Evolutionary conservation across 208 protist genomes (phyloP), one percentile per base, ranked within the genome.

Genomic region (Trypanosoma mega): DNA sequence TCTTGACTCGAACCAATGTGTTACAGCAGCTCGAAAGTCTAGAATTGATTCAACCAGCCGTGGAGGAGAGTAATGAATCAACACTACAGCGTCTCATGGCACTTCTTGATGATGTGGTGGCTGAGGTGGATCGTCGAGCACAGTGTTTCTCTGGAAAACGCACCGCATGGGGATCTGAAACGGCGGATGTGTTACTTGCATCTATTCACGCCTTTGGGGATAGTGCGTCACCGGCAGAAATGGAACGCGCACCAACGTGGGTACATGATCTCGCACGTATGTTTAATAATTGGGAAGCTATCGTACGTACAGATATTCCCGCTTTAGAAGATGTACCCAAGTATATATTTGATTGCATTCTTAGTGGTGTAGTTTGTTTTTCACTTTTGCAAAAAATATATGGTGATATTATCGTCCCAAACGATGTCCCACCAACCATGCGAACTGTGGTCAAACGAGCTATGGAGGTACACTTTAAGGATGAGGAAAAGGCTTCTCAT

Each of bases 211-310:
- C 62, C 34, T 93, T 92, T 60, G 78, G 75, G 30, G 78, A 92
- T 52, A 61, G 7, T 30, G 30, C 58, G 61, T 37, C 51, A 65
- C n/a, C 43, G 20, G 16, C 46, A 55, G 14, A 21, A 60, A 24
- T 50, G 50, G 75, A 78, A 37, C 43, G 56, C 2, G 81, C 75
- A 5, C 90, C 90, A 29, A 69, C 57, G 18, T 93, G 86, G 87
- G 86, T 93, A 51, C 82, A 93, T 54, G 86, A 93, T 48, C 74
- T 93, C 1, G 90, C 84, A 0, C 61, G 78, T 2, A 87, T 88
- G 65, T 96, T 93, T 64, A 86, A 78, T 61, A 90, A 89, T 62
- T 96, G 90, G 87, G 90, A 96, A 30, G 49, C 70, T 7, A 81
- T 91, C 68, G 80, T 96, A 24, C 90, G 90, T 48, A 85, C 68